Evolutionary conservation across 1,284 basidiomycete species (phyloP), one percentile per base, ranked within the genome.

Genomic region (Phellopilus nigrolimitatus): DNA sequence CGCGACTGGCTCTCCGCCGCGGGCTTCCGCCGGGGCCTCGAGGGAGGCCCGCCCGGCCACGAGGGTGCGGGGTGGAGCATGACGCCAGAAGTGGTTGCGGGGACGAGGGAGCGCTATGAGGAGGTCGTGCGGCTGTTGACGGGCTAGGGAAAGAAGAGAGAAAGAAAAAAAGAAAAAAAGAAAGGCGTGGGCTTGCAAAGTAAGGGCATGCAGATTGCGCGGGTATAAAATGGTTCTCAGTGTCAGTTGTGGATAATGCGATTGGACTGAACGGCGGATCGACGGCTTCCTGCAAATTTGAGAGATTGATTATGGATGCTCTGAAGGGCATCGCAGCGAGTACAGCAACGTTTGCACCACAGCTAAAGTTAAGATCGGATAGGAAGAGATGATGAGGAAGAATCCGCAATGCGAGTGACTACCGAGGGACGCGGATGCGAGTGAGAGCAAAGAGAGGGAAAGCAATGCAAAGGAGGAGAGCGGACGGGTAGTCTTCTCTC

Each of bases 1-100:
- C 76, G 97, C 31, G 94, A 98, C 66, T 94, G 93, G 88, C 72
- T 97, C 36, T 80, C 81, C 21, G 66, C 70, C 22, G 71, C 74
- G 3, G 91, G 90, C 0, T 91, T 90, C 66, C 75, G 74, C 56
- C 91, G 88, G 65, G 90, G 88, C 0, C 71, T 91, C 27, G 91
- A 93, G 62, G 80, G 74, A 48, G 86, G 85, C 4, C 80, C 79
- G 0, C 72, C 74, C 38, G 90, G 87, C 5, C 76, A 77, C 41
- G 79, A 79, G 50, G 80, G 79, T 6, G 67, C 80, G 56, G 87
- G 88, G 7, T 90, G 88, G 88, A 60, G 70, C 3, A 87, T 97
- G 57, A 84, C 83, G 4, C 75, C 84, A 22, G 75, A 76, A n/a
- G 83, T 95, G 2, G 82, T 95, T 2, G 62, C 75, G 55, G 88